Conservation (phyloP, 306 rosid species). For the Rubus parviflorus region DNA sequence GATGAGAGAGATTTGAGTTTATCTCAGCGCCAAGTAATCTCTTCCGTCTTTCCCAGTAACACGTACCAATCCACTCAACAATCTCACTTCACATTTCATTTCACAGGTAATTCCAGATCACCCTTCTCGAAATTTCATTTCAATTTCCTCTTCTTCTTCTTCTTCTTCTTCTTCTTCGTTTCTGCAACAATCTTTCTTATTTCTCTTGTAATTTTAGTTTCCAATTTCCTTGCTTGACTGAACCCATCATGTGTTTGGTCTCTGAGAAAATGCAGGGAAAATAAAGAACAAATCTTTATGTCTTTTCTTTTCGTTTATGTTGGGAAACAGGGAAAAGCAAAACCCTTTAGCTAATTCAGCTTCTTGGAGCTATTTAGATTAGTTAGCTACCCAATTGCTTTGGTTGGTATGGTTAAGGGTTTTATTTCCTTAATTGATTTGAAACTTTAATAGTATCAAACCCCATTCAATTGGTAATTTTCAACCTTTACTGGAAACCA, state of each 20-base stretch:
- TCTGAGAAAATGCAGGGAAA: conserved; percentile 13
- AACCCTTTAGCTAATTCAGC: conserved; percentile 1
- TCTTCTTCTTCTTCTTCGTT: not conserved
- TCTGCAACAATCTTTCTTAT: not conserved
- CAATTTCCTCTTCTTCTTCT: not conserved
- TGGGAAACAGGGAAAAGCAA: not conserved
- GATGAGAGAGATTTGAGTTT: conserved; percentile 7
- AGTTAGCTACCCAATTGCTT: not conserved
- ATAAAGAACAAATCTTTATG: not conserved
- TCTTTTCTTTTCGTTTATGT: not conserved
- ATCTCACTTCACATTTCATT: conserved; percentile 6
- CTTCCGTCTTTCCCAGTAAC: conserved; percentile 1
- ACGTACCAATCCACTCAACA: not conserved
- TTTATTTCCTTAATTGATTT: not conserved
- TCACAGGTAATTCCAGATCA: conserved; percentile 20
- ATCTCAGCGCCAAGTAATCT: conserved; percentile 20
- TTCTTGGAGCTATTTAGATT: not conserved
- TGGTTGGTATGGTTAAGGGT: not conserved
- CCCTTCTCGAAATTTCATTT: not conserved
- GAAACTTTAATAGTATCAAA: not conserved
- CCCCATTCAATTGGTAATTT: not conserved
- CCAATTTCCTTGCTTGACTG: not conserved
- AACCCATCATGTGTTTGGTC: conserved; percentile 7
- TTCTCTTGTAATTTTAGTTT: not conserved
- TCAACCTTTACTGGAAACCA: not conserved